phyloP scores from a whole-genome alignment of 805 yeast genomes.

The Pichia sporocuriosa region DNA sequence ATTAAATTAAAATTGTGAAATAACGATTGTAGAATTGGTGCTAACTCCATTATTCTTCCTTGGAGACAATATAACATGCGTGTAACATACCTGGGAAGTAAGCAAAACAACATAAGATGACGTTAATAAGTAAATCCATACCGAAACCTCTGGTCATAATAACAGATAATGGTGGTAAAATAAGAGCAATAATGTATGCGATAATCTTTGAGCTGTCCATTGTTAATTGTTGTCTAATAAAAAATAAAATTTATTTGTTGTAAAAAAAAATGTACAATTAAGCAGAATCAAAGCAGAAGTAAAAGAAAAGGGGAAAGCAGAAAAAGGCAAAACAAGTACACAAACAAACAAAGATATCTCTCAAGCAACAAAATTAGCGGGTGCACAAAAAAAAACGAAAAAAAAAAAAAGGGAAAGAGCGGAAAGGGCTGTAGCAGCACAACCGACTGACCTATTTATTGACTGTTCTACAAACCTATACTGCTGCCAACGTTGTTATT shows the following conservation, averaged over 20 bases:
- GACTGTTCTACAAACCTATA: slow-evolving; percentile 10
- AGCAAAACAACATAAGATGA: slow-evolving; percentile 51
- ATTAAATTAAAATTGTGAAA: too few species aligned
- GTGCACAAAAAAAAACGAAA: neutral
- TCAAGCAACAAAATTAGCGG: too few species aligned
- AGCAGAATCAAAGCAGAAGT: neutral
- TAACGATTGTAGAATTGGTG: too few species aligned
- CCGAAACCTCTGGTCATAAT: slow-evolving; percentile 63
- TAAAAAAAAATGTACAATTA: too few species aligned
- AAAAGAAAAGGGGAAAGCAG: slow-evolving; percentile 2
- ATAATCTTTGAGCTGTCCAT: slow-evolving; percentile 23
- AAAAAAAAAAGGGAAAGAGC: neutral
- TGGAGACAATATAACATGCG: slow-evolving; percentile 55
- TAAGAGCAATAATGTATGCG: slow-evolving; percentile 33
- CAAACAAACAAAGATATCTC: neutral
- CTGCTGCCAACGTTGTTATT: neutral
- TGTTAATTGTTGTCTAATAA: neutral
- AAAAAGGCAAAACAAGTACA: neutral
- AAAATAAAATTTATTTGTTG: too few species aligned
- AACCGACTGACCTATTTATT: too few species aligned
- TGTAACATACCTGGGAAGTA: slow-evolving; percentile 81
- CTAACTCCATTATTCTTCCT: slow-evolving; percentile 46
- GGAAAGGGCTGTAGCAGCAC: neutral
- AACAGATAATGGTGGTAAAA: slow-evolving; percentile 74
- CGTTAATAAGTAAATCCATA: slow-evolving; percentile 56